Conservation (phyloP, 2,329 filamentous ascomycete genomes). For the Chaetomiaceae sp. region DNA sequence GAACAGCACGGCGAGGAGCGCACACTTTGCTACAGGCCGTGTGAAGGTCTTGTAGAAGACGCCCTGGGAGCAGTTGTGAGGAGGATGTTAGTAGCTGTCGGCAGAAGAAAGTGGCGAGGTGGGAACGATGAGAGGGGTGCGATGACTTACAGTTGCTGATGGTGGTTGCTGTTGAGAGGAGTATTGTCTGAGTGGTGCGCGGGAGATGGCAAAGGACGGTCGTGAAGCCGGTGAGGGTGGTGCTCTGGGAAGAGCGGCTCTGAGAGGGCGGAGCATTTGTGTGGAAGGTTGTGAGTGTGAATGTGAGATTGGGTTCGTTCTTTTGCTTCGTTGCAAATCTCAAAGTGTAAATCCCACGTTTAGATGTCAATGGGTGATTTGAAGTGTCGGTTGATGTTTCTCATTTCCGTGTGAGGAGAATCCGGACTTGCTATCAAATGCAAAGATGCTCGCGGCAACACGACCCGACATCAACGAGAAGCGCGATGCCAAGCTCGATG, state of each 20-base stretch:
- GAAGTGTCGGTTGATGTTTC: too few relatives aligned
- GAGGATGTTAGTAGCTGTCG: background rate
- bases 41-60: slow-evolving; percentile 71
- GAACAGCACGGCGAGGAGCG: slow-evolving; percentile 67
- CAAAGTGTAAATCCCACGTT: too few relatives aligned
- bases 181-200: slow-evolving; percentile 15
- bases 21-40: slow-evolving; percentile 65
- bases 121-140: background rate
- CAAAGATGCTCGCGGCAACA: too few relatives aligned
- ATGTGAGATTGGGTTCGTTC: too few relatives aligned
- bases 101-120: background rate
- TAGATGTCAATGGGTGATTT: too few relatives aligned
- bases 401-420: too few relatives aligned
- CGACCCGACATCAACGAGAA: background rate
- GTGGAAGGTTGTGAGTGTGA: background rate
- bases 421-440: too few relatives aligned
- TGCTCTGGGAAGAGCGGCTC: slow-evolving; percentile 9
- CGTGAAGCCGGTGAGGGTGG: background rate
- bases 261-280: background rate
- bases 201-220: background rate
- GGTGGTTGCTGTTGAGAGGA: slow-evolving; percentile 5
- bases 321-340: too few relatives aligned
- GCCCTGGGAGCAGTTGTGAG: slow-evolving; percentile 34
- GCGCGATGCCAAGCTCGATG: slow-evolving; percentile 4
- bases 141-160: slow-evolving; percentile 17